Percentiles rank a stretch among this genome's conserved stretches.
Evolutionary conservation across 208 protist genomes (phyloP).

Genomic region (Naegleria fowleri): DNA sequence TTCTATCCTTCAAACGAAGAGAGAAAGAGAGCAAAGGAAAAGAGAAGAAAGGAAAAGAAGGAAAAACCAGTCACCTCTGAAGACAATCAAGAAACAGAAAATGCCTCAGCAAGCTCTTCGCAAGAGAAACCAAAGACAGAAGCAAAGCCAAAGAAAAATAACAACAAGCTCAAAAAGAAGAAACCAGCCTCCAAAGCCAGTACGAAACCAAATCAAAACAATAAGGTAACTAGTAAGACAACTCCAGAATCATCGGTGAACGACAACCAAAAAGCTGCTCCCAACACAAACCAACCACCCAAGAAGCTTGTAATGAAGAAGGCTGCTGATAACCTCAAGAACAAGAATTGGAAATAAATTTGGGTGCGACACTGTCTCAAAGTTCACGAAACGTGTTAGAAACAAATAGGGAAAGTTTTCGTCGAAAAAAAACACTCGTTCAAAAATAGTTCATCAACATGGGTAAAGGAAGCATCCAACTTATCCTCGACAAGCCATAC

Average conservation of each 20-base stretch:
- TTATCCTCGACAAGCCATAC: conserved; percentile 25
- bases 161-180: background rate
- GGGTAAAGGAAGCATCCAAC: background rate
- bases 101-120: too few species aligned
- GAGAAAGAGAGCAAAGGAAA: background rate
- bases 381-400: too few species aligned
- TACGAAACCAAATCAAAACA: too few species aligned
- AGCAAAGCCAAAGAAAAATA: background rate
- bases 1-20: background rate
- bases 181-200: background rate
- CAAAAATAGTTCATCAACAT: too few species aligned
- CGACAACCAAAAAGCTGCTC: too few species aligned
- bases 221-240: too few species aligned
- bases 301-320: background rate
- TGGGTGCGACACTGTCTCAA: too few species aligned
- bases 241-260: too few species aligned
- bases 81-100: background rate
- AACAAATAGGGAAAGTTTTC: too few species aligned
- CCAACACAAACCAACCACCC: background rate
- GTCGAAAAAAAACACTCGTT: too few species aligned
- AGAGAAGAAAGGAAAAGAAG: background rate
- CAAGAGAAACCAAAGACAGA: background rate
- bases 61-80: background rate
- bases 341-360: background rate
- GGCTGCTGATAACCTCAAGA: background rate